Base-by-base conservation (phyloP, 495 filamentous ascomycete genomes). In the Aspergillus ostianus region DNA sequence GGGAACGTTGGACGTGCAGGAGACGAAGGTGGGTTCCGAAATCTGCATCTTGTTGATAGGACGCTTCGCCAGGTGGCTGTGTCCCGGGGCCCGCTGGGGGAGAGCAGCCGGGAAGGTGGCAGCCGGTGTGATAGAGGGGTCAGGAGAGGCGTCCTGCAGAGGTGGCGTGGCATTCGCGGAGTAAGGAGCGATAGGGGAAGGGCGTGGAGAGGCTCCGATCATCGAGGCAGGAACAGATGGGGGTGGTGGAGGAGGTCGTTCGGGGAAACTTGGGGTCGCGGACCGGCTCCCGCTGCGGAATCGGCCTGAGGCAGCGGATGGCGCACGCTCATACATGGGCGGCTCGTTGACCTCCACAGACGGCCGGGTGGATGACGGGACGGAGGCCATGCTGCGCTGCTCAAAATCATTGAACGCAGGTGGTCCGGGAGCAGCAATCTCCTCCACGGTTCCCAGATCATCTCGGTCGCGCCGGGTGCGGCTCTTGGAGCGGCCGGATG, bases 1-100 rank as follows among this genome's bases (percentile, higher is more conserved):
- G 4, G 86, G 84, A 17, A 94, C 82, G 47, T 86, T 87, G 10
- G 87, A 91, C 9, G 90, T 94, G 20, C 82, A 84, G 36, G 84
- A 89, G n/a, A 93, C 71, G 57, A 96, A 88, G 0, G 82, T 89
- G 0, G 92, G 92, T 62, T 94, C 92, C 3, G 90, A 93, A 45
- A 97, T 95, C 27, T 88, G 84, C 36, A 81, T 76, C 66, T 93
- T 92, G 64, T 85, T 87, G 51, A 94, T 77, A 0, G 82, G 77
- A 44, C 84, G 84, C 77, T 91, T 94, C 56, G 71, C 78, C 21
- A 75, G 71, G 55, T 61, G 57, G 46, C 53, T 56, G 53, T 64
- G 54, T 6, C 72, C 67, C n/a, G 69, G 65, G 21, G 69, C 63
- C 18, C 71, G 70, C 59, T 77, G 68, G 21, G 71, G 64, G 20